phyloP scores from a whole-genome alignment of 441 rosid genomes.

The Biscutella laevigata region DNA sequence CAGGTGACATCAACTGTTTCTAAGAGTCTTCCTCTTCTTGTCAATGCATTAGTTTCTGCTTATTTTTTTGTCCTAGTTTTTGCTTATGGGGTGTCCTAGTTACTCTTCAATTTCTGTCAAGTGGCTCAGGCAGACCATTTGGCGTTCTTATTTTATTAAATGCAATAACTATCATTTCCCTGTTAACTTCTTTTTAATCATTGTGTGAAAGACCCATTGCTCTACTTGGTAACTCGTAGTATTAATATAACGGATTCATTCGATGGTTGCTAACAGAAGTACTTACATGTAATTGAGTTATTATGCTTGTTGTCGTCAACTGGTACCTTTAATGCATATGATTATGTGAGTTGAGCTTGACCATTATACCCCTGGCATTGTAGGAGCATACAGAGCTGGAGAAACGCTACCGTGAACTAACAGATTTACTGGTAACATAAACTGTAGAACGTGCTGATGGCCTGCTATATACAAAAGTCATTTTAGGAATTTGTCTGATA shows the following conservation, averaged over 20 bases:
- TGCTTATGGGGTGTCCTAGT: neutral
- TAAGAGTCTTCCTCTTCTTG: slow-evolving; percentile 14
- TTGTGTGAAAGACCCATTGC: neutral
- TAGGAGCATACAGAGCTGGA: slow-evolving; percentile 99
- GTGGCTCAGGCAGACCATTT: neutral
- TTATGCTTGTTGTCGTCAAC: neutral
- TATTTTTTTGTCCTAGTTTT: neutral
- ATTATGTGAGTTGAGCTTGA: slow-evolving; percentile 21
- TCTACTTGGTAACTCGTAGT: slow-evolving; percentile 1
- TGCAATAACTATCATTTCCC: neutral
- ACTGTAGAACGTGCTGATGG: slow-evolving; percentile 10
- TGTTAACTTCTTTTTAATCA: neutral
- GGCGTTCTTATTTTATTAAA: neutral
- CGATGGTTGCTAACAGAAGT: neutral
- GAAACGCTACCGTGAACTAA: slow-evolving; percentile 93
- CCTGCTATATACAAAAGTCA: neutral
- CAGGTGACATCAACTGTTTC: slow-evolving; percentile 47
- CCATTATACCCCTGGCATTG: slow-evolving; percentile 23
- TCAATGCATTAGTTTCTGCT: neutral
- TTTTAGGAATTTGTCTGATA: slow-evolving; percentile 10
- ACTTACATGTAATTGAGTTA: neutral
- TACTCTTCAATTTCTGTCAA: neutral
- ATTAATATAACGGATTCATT: neutral
- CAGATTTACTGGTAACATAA: slow-evolving; percentile 85
- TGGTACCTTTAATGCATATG: slow-evolving; percentile 11